Percentiles rank a stretch among this genome's conserved stretches.
phyloP scores from a whole-genome alignment of 1,284 basidiomycete genomes.

The Boletus semigastroideus region DNA sequence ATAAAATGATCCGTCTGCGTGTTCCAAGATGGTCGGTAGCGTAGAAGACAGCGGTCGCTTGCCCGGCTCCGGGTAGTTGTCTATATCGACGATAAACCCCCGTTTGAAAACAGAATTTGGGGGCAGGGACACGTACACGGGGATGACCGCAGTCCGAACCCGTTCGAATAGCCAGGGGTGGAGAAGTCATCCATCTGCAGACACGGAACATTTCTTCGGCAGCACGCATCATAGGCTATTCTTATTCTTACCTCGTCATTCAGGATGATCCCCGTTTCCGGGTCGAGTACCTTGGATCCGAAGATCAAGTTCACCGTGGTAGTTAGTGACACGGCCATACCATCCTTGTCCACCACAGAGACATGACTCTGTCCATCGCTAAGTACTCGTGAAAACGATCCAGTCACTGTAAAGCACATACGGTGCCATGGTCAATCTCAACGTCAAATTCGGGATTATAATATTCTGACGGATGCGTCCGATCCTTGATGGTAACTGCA shows the following conservation, averaged over 20 bases:
- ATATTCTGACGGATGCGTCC: constrained; percentile 77
- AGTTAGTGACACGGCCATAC: constrained; percentile 84
- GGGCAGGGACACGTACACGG: constrained; percentile 56
- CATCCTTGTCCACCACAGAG: constrained; percentile 77
- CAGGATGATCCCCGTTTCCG: constrained; percentile 82
- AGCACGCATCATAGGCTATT: neutral
- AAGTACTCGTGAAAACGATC: constrained; percentile 3
- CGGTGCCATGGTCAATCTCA: constrained; percentile 83
- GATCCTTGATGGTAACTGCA: constrained; percentile 48
- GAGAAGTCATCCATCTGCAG: constrained; percentile 85
- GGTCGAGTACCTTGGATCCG: constrained; percentile 84
- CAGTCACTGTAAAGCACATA: constrained; percentile 36
- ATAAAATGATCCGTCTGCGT: constrained; percentile 68
- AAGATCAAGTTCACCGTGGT: constrained; percentile 88
- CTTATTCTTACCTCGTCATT: constrained; percentile 70
- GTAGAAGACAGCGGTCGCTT: constrained; percentile 90
- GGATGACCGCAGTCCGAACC: constrained; percentile 81
- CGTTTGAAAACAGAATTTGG: constrained; percentile 1
- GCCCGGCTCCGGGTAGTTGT: constrained; percentile 83
- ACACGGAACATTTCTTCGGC: constrained; percentile 1
- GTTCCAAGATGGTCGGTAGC: constrained; percentile 76
- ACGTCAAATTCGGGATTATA: constrained; percentile 84
- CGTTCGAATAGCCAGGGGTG: constrained; percentile 76
- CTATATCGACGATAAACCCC: constrained; percentile 35
- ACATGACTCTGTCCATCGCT: constrained; percentile 65